Evolutionary conservation across 176 grass and related monocot species (phyloP), one percentile per base, ranked within the genome.

Genomic region (Bothriochloa decipiens): DNA sequence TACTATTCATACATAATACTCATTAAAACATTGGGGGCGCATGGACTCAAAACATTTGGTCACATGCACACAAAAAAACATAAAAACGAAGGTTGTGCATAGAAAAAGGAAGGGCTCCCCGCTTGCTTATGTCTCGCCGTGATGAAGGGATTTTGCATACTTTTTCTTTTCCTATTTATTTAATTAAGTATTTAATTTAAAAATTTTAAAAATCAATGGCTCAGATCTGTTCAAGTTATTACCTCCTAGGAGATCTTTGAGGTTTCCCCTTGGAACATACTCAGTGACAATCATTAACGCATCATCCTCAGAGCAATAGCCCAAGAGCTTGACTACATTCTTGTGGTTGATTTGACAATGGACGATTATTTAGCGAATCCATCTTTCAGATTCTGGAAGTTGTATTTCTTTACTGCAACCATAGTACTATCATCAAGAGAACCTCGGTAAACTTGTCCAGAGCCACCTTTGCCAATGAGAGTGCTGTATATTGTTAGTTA

Each of bases 361-460:
- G 5, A 57, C 18, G 4, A 16, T 57, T 57, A 76, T 14, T 76
- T 76, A 57, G 46, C 27, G 1, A 76, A 57, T 9, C 49, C 28
- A 36, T 57, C 49, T n/a, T 22, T 76, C 9, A 57, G 0, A 57
- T 57, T 76, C 16, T 55, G 73, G 32, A 0, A 33, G 8, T 14
- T 36, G 49, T 76, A 76, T 53, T 57, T 76, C 28, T 76, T 76
- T 36, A 76, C 73, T 76, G 73, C 73, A 36, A 76, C 29, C 2
- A 3, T 18, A 57, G 49, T 57, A 36, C 49, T 29, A 57, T 57
- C 73, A 33, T 57, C 18, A 12, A 76, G 29, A 76, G 8, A 4
- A 13, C 73, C 73, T 76, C 12, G 28, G 49, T 76, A 57, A 36
- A 76, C 73, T 76, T 76, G 49, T 57, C 49, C 73, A 36, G 57